Percentiles rank a stretch among this genome's conserved stretches.
Evolutionary conservation across 768 basidiomycete genomes (phyloP).

Genomic region (Rhizopogon vulgaris): DNA sequence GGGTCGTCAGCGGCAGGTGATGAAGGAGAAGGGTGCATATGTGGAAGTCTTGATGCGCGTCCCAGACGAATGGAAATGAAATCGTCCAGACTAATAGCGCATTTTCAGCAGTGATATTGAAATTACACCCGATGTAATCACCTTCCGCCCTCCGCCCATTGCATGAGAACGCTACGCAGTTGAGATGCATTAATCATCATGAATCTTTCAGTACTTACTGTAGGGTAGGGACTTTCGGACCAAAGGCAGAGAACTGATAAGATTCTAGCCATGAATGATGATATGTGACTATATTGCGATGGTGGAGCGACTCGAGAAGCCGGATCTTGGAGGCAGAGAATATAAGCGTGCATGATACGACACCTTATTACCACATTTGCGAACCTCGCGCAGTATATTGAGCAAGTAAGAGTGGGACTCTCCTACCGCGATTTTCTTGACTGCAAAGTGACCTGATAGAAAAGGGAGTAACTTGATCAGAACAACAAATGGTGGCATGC

Average conservation of each 20-base stretch:
- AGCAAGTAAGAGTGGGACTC: slow-evolving; percentile 83
- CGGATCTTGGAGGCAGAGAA: slow-evolving; percentile 47
- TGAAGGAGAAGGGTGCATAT: slow-evolving; percentile 32
- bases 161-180: slow-evolving; percentile 69
- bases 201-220: slow-evolving; percentile 46
- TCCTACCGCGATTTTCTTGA: slow-evolving; percentile 95
- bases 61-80: slow-evolving; percentile 79
- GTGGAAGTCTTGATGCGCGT: slow-evolving; percentile 38
- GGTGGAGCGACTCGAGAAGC: slow-evolving; percentile 77
- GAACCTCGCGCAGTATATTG: slow-evolving; percentile 71
- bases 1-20: slow-evolving; percentile 32
- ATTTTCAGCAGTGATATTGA: not conserved
- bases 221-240: slow-evolving; percentile 80
- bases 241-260: slow-evolving; percentile 81
- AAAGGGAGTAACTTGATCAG: not conserved
- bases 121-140: slow-evolving; percentile 10
- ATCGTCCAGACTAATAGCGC: slow-evolving; percentile 58
- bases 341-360: not conserved
- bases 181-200: not conserved
- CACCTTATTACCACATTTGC: slow-evolving; percentile 6
- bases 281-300: slow-evolving; percentile 92
- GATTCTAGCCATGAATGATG: slow-evolving; percentile 94
- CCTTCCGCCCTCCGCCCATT: slow-evolving; percentile 89
- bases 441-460: slow-evolving; percentile 71
- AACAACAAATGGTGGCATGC: slow-evolving; percentile 2